Conservation (phyloP, 2,329 filamentous ascomycete species). For the Xylogone sp. region DNA sequence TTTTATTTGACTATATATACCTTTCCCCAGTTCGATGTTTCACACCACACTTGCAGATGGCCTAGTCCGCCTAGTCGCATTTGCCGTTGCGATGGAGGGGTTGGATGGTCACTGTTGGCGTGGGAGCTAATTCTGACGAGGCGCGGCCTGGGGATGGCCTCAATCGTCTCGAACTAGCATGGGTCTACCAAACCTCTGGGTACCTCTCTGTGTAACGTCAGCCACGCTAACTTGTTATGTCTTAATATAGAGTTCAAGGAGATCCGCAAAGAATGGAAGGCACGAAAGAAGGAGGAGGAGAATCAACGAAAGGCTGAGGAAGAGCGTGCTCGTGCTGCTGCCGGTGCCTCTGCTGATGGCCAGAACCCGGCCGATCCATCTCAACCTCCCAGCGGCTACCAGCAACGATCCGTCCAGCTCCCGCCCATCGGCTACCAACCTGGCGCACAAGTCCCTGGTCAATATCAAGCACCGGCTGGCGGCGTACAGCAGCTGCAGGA, state of each 20-base stretch:
- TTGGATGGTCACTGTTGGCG: slow-evolving; percentile 35
- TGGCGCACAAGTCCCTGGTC: slow-evolving; percentile 48
- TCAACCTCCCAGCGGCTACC: slow-evolving; percentile 44
- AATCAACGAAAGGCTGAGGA: slow-evolving; percentile 85
- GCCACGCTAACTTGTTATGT: slow-evolving; percentile 20
- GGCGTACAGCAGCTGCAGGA: slow-evolving; percentile 54
- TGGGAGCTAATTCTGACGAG: slow-evolving; percentile 42
- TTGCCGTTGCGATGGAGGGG: slow-evolving; percentile 10
- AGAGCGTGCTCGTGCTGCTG: slow-evolving; percentile 67
- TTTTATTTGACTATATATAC: no score
- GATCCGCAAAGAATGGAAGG: slow-evolving; percentile 98
- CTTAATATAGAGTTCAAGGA: slow-evolving; percentile 84
- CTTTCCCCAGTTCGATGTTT: background rate
- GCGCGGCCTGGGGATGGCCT: slow-evolving; percentile 37
- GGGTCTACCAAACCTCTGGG: slow-evolving; percentile 30
- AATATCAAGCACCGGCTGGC: slow-evolving; percentile 62
- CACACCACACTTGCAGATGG: slow-evolving; percentile 11
- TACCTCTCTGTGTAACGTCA: slow-evolving; percentile 23
- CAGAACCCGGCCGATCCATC: slow-evolving; percentile 49
- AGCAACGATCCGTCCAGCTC: slow-evolving; percentile 56
- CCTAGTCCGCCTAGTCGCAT: slow-evolving; percentile 9
- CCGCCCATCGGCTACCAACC: slow-evolving; percentile 74
- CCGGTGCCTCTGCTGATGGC: slow-evolving; percentile 47
- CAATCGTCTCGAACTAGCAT: slow-evolving; percentile 35
- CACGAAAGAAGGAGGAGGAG: slow-evolving; percentile 98